Base-by-base conservation (phyloP, 2,329 filamentous ascomycete genomes). In the Gremmenia infestans region DNA sequence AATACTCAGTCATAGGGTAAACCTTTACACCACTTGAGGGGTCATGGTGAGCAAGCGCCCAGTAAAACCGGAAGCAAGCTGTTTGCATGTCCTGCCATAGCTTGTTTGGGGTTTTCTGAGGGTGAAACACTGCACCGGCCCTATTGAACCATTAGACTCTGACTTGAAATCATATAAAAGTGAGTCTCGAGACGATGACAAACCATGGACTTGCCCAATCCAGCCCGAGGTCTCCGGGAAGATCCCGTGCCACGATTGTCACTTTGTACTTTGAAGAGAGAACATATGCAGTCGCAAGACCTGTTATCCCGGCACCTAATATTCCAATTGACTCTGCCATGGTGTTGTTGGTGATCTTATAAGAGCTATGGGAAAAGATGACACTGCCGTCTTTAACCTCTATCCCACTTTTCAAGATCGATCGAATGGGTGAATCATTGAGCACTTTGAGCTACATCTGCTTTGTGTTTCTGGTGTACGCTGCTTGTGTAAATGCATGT, bases 201-300 rank as follows among this genome's bases (percentile, higher is more conserved):
- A 54, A 65, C 65, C 65, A 67, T 40, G 63, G 65, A 58, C 60
- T 64, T 48, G 63, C 63, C 63, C 65, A 67, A n/a, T 58, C 46
- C 0, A 54, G n/a, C 7, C 59, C 59, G 14, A 63, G 46, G 54
- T 67, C 65, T 5, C 65, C 65, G 7, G 65, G 63, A 2, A 63
- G 53, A 43, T 67, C 62, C 46, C 63, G 55, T 7, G 63, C 65
- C 11, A 67, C 50, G 36, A 67, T 63, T 23, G 60, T 65, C 6
- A 66, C 48, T 37, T 63, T 52, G 55, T 63, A 59, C n/a, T 57
- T 56, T 2, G 51, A 17, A 4, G 62, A 60, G 12, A 67, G 60
- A 6, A 64, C 48, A 54, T 61, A 59, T 2, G 65, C 62, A 19
- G 54, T 54, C n/a, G 65, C 63, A 2, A 67, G 54, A 11, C 63